Conservation (phyloP, 2,329 filamentous ascomycete genomes). For the Gyromitra esculenta region DNA sequence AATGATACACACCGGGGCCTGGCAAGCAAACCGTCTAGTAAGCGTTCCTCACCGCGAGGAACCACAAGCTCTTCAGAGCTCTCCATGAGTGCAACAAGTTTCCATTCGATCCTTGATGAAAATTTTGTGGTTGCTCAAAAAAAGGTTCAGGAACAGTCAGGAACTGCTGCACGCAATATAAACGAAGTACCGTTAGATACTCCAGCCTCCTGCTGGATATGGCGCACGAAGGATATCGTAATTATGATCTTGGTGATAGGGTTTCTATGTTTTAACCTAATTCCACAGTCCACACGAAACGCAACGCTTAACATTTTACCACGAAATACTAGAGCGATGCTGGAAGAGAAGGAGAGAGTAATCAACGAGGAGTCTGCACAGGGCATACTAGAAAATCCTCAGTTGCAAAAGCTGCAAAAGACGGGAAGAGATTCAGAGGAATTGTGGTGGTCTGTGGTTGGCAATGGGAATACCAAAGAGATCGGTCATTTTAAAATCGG, state of each 20-base stretch:
- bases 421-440: conserved; percentile 12
- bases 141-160: not conserved
- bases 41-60: not conserved
- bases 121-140: not conserved
- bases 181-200: not conserved
- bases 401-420: not conserved
- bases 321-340: conserved; percentile 28
- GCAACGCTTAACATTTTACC: conserved; percentile 38
- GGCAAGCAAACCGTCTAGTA: not conserved
- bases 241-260: conserved; percentile 22
- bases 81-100: conserved; percentile 20
- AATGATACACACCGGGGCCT: not conserved
- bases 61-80: not conserved
- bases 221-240: conserved; percentile 26
- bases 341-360: conserved; percentile 32
- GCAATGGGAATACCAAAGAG: conserved; percentile 20
- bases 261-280: conserved; percentile 27
- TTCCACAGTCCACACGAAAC: conserved; percentile 22
- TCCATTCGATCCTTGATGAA: conserved; percentile 20
- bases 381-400: not conserved
- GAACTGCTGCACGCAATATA: not conserved
- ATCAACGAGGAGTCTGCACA: not conserved
- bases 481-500: conserved; percentile 33
- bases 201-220: not conserved
- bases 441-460: conserved; percentile 43